Percentiles rank a stretch among this genome's conserved stretches.
Conservation (phyloP, 768 basidiomycete genomes). For the Imleria badia region DNA sequence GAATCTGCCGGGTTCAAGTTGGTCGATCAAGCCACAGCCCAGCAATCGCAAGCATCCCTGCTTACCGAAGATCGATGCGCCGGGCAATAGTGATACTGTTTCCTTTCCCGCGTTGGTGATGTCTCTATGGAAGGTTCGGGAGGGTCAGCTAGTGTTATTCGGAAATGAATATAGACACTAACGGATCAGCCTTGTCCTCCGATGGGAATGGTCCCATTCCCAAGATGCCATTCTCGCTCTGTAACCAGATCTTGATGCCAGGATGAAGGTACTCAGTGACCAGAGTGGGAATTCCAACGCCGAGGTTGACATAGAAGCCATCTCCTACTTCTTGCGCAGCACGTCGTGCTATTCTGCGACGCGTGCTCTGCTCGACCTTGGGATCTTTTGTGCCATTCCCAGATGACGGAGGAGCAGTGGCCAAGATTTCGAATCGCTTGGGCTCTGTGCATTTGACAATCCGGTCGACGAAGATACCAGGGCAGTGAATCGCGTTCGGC, state of each 20-base stretch:
- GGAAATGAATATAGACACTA: conserved; percentile 28
- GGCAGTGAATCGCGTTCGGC: conserved; percentile 79
- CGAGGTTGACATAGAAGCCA: conserved; percentile 82
- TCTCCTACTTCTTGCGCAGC: conserved; percentile 87
- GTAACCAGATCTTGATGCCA: conserved; percentile 75
- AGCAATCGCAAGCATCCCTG: conserved; percentile 45
- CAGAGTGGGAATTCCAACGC: conserved; percentile 89
- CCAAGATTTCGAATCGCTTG: conserved; percentile 73
- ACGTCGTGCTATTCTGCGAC: conserved; percentile 74
- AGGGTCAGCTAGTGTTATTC: conserved; percentile 19
- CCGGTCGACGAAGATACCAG: conserved; percentile 81
- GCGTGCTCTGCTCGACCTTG: conserved; percentile 50
- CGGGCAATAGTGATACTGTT: conserved; percentile 87
- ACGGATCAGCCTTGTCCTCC: conserved; percentile 76
- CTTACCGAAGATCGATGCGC: conserved; percentile 84
- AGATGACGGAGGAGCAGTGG: conserved; percentile 51
- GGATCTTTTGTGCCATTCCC: conserved; percentile 42
- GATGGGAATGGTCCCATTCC: conserved; percentile 87
- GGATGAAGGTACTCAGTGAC: conserved; percentile 72
- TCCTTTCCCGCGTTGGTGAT: conserved; percentile 93
- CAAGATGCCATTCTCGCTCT: conserved; percentile 86
- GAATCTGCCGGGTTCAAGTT: conserved; percentile 48
- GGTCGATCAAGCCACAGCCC: conserved; percentile 22
- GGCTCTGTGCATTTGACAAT: conserved; percentile 73
- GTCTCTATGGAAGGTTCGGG: conserved; percentile 56